A percentile compares a stretch with the other conserved stretches of the same genome.
Conservation (phyloP, 2,329 filamentous ascomycete genomes). For the Trichoderma simmonsii region DNA sequence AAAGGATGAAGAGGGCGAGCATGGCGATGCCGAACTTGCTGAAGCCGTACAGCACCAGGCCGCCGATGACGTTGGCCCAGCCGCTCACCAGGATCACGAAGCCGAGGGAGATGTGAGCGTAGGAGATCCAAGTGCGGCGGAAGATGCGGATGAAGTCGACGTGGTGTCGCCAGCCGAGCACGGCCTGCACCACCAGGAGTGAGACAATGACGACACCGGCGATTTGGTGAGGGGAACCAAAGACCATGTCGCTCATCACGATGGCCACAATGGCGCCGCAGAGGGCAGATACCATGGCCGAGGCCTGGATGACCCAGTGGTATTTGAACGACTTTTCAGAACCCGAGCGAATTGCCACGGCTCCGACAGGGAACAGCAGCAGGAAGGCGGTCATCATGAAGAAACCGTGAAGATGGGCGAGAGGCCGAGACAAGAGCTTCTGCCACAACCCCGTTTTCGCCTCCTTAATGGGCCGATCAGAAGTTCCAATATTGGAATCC, state of each 20-base stretch:
- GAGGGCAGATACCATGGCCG: not conserved
- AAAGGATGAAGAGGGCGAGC: not conserved
- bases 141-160: slow-evolving; percentile 22
- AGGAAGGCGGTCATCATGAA: slow-evolving; percentile 22
- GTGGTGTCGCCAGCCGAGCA: slow-evolving; percentile 24
- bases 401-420: slow-evolving; percentile 21
- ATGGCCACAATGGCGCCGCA: slow-evolving; percentile 12
- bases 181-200: slow-evolving; percentile 17
- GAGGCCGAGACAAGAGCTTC: not conserved
- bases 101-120: slow-evolving; percentile 21
- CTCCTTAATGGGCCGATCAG: slow-evolving; percentile 13
- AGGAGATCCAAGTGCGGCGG: slow-evolving; percentile 23
- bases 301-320: slow-evolving; percentile 23
- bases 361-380: slow-evolving; percentile 21
- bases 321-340: slow-evolving; percentile 20
- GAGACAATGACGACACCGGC: slow-evolving; percentile 18
- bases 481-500: slow-evolving; percentile 13
- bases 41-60: slow-evolving; percentile 9
- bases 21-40: slow-evolving; percentile 8
- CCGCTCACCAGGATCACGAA: slow-evolving; percentile 17
- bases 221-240: slow-evolving; percentile 20
- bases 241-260: slow-evolving; percentile 4
- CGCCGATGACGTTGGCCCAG: slow-evolving; percentile 18
- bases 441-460: not conserved
- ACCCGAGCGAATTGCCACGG: slow-evolving; percentile 21